Evolutionary conservation across 1,284 basidiomycete genomes (phyloP), one percentile per base, ranked within the genome.

Genomic region (Cutaneotrichosporon spelunceum): DNA sequence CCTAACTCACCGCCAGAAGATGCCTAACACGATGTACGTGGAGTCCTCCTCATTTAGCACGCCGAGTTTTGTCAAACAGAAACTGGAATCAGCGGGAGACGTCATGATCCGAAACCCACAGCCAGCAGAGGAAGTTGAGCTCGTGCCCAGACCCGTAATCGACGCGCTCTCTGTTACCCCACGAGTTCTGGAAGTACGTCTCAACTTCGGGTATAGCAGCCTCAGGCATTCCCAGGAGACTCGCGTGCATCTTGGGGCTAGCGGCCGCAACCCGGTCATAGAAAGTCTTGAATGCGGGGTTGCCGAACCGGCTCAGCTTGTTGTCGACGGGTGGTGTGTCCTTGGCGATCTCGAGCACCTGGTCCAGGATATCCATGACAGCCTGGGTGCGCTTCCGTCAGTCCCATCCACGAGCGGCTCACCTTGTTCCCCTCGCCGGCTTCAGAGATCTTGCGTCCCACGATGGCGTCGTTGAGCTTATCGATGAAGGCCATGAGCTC

Each of bases 81-180:
- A 82, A 60, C 93, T 95, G 67, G 21, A 4, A 48, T 61, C 21
- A 36, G 29, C 29, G 47, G 21, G 55, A 29, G 27, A 3, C 13
- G 34, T 30, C 26, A 10, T 53, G 29, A 30, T 4, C 60, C 58
- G 19, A 1, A 10, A 82, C 91, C 72, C 76, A 96, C 93, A 99
- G 76, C 94, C 94, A 99, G 72, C 92, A 97, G 13, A 97, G 68
- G 74, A 98, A 99, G 79, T 98, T 97, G 62, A 99, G 84, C 77
- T 99, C 96, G 93, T 98, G 98, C 2, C 95, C 95, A 72, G 93
- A 96, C 10, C 96, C 95, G 78, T 99, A 99, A 79, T 99, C 96
- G 64, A 99, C 94, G 6, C 95, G 83, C 58, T 89, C 86, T 42
- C 88, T 83, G 76, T 91, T 97, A 0, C 95, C 95, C 94, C 93